Conservation (phyloP, 2,329 filamentous ascomycete genomes). For the Dendryphion nanum region DNA sequence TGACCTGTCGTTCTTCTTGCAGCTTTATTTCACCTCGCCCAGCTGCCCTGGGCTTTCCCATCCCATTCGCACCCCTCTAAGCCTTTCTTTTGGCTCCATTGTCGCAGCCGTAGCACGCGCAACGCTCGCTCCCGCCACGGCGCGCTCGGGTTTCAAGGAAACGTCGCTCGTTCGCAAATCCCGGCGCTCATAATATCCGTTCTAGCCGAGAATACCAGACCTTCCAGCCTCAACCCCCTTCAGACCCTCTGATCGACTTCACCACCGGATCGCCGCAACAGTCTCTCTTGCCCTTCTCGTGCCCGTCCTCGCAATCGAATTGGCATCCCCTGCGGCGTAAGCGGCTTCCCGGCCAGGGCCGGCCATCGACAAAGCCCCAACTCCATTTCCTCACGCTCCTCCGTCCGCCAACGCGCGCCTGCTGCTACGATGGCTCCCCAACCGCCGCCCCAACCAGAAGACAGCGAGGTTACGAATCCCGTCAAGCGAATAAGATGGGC, state of each 20-base stretch:
- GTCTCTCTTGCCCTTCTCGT: conserved; percentile 5
- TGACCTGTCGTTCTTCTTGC: background rate
- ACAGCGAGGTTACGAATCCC: conserved; percentile 56
- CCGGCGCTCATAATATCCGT: conserved; percentile 15
- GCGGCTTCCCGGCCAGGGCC: conserved; percentile 40
- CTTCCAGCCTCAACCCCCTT: conserved; percentile 17
- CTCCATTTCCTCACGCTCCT: conserved; percentile 9
- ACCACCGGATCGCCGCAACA: conserved; percentile 8
- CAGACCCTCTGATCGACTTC: conserved; percentile 7
- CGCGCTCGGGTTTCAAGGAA: conserved; percentile 6
- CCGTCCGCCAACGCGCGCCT: conserved; percentile 10
- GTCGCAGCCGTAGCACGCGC: background rate
- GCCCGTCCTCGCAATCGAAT: conserved; percentile 17
- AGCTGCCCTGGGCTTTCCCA: background rate
- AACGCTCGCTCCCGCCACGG: background rate
- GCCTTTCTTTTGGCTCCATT: too few relatives aligned
- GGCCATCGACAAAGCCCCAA: conserved; percentile 22
- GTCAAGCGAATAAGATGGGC: conserved; percentile 91
- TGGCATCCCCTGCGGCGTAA: conserved; percentile 29
- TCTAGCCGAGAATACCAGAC: conserved; percentile 13
- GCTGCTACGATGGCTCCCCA: conserved; percentile 26
- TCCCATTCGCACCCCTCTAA: background rate
- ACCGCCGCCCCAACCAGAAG: conserved; percentile 28
- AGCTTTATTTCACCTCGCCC: background rate
- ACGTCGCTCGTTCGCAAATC: conserved; percentile 15